Evolutionary conservation across 1,284 basidiomycete species (phyloP).

Genomic region (Ceratobasidium sp.): DNA sequence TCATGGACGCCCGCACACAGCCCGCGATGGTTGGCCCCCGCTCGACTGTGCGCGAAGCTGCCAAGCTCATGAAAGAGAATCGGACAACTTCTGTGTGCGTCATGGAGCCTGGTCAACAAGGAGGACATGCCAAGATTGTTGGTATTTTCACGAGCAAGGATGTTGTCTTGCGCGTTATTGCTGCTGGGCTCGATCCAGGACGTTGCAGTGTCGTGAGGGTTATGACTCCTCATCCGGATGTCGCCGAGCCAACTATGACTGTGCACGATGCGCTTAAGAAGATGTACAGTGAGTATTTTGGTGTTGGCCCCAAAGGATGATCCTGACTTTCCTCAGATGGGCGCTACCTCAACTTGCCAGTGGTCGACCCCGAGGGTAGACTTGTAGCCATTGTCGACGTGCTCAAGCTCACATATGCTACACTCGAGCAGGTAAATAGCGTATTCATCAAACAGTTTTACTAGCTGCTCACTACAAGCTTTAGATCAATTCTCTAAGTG

Average conservation of each 20-base stretch:
- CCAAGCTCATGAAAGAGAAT: slow-evolving; percentile 96
- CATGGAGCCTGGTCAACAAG: slow-evolving; percentile 80
- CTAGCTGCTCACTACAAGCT: slow-evolving; percentile 32
- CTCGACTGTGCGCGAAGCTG: slow-evolving; percentile 96
- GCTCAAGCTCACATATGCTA: slow-evolving; percentile 98
- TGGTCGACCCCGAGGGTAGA: slow-evolving; percentile 89
- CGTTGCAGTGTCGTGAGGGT: slow-evolving; percentile 97
- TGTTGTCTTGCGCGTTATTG: slow-evolving; percentile 96
- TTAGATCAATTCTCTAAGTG: slow-evolving; percentile 92
- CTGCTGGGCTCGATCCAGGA: slow-evolving; percentile 94
- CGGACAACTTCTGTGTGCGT: slow-evolving; percentile 98
- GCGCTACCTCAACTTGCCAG: slow-evolving; percentile 97
- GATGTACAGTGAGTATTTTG: slow-evolving; percentile 88
- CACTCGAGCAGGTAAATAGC: slow-evolving; percentile 91
- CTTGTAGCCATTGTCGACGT: slow-evolving; percentile 98
- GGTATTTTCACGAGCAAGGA: slow-evolving; percentile 99
- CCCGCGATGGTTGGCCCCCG: slow-evolving; percentile 97
- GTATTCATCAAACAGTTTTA: neutral
- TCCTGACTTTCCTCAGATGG: slow-evolving; percentile 72
- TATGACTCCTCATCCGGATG: slow-evolving; percentile 99
- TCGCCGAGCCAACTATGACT: slow-evolving; percentile 89
- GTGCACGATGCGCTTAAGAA: slow-evolving; percentile 98
- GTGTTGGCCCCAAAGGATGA: slow-evolving; percentile 14
- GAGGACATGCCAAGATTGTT: slow-evolving; percentile 80
- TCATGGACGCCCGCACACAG: slow-evolving; percentile 94